Base-by-base conservation (phyloP, 768 basidiomycete species). In the Cytidiella melzeri region DNA sequence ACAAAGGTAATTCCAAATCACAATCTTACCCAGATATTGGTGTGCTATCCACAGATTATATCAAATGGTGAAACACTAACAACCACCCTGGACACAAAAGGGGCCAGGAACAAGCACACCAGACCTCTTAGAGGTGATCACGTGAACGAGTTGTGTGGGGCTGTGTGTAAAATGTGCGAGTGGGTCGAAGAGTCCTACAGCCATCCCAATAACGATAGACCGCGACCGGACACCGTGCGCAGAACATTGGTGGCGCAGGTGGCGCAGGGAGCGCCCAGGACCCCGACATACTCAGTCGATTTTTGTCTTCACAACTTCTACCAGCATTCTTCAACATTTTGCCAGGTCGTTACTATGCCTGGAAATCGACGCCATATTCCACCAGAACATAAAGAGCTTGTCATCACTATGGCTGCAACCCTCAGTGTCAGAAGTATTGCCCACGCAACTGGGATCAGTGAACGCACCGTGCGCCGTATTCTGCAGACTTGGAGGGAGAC, bases 281-380 rank as follows among this genome's bases (percentile, higher is more conserved):
- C 30, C 30, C 30, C 30, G 30, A 15, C 30, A 34, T 15, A 34
- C 30, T 34, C 30, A 15, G 30, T 34, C 30, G 30, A 34, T 15
- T 15, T 15, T 34, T 34, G 30, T 34, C 30, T 7, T 34, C 15
- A 7, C 30, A 15, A 7, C 15, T 15, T 34, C 9, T 34, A 34
- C 30, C n/a, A n/a, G n/a, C n/a, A n/a, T n/a, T n/a, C n/a, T n/a
- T 34, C 30, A 15, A 7, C 15, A 34, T 15, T 34, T 34, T 34
- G 9, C 30, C 15, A 7, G 15, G 9, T 34, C 30, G 15, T 15
- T 34, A 34, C 9, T 15, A 34, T 34, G 30, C 30, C 30, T 34
- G 30, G 30, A 34, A 34, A 34, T 1, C 27, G 43, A 19, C 47
- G 50, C 12, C 50, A 51, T 23, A 51, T 51, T 23, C 50, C 50